These are phyloP conservation scores for Epichloe hybrida DNA, from an alignment of 2,329 filamentous ascomycete species.

Conservation along the genomic window DNA sequence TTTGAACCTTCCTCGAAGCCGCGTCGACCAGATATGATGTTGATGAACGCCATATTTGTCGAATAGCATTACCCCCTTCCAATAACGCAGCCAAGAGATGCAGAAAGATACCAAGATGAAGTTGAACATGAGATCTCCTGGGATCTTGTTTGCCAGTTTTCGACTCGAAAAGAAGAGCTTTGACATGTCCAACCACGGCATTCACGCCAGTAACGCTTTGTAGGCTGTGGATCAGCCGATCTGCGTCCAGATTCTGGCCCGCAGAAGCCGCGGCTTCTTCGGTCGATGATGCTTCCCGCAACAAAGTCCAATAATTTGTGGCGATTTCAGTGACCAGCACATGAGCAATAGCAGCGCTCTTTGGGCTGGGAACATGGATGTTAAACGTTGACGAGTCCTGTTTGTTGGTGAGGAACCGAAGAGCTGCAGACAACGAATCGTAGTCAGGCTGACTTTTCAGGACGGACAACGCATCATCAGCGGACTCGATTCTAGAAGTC, in stretches of 20 bases:
- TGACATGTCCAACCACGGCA: constrained; percentile 58
- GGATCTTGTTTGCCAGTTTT: constrained; percentile 24
- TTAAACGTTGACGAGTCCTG: constrained; percentile 10
- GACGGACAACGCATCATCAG: constrained; percentile 42
- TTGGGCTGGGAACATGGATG: constrained; percentile 40
- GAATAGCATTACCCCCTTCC: constrained; percentile 21
- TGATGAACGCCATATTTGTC: constrained; percentile 25
- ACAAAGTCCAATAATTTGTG: constrained; percentile 66
- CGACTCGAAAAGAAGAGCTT: constrained; percentile 41
- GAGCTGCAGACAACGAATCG: constrained; percentile 35
- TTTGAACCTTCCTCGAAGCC: constrained; percentile 17
- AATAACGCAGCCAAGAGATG: constrained; percentile 32
- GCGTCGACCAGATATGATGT: constrained; percentile 11
- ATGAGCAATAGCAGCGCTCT: constrained; percentile 62
- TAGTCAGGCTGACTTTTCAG: constrained; percentile 51
- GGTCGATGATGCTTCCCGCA: constrained; percentile 32
- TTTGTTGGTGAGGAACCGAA: constrained; percentile 36
- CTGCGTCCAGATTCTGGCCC: constrained; percentile 22
- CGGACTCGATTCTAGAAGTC: constrained; percentile 13
- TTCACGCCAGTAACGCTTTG: constrained; percentile 65
- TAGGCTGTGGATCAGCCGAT: constrained; percentile 49
- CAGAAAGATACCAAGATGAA: constrained; percentile 31
- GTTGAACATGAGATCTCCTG: constrained; percentile 26
- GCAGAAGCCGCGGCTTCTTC: neutral
- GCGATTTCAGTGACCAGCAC: constrained; percentile 59